Evolutionary conservation across 441 rosid genomes (phyloP).

Genomic region (Raphanus hybrid): DNA sequence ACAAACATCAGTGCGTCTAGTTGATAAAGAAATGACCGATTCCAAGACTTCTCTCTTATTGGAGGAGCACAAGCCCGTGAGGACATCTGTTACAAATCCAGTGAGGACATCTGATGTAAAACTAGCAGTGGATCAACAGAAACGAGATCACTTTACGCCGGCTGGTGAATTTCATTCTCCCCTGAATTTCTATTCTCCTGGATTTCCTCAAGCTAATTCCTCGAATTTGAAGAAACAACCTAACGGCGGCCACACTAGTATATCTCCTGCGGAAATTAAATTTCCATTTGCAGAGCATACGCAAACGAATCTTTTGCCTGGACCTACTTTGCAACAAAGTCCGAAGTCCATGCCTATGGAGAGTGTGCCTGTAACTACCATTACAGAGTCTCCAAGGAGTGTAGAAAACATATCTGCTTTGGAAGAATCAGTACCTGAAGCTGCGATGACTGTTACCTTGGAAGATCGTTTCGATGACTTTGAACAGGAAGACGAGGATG

Average conservation of each 20-base stretch:
- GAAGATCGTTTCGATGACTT: conserved; percentile 49
- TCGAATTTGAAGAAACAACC: conserved; percentile 45
- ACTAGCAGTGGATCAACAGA: conserved; percentile 44
- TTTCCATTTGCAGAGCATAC: conserved; percentile 46
- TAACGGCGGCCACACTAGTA: conserved; percentile 34
- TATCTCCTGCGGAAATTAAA: conserved; percentile 45
- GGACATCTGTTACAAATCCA: conserved; percentile 44
- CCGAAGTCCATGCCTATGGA: conserved; percentile 42
- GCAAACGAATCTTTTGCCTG: conserved; percentile 46
- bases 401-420: conserved; percentile 37
- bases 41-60: conserved; percentile 48
- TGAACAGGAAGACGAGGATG: conserved; percentile 52
- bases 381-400: conserved; percentile 35
- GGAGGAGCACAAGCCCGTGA: conserved; percentile 43
- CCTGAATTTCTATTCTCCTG: conserved; percentile 50
- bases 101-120: conserved; percentile 40
- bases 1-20: conserved; percentile 42
- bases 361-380: conserved; percentile 36
- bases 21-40: conserved; percentile 56
- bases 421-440: conserved; percentile 43
- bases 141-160: conserved; percentile 40
- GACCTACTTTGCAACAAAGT: conserved; percentile 49
- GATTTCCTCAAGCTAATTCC: conserved; percentile 45
- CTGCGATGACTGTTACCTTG: conserved; percentile 39
- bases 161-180: conserved; percentile 44